phyloP scores from a whole-genome alignment of 2,329 filamentous ascomycete genomes.

The Fusarium penzigii region DNA sequence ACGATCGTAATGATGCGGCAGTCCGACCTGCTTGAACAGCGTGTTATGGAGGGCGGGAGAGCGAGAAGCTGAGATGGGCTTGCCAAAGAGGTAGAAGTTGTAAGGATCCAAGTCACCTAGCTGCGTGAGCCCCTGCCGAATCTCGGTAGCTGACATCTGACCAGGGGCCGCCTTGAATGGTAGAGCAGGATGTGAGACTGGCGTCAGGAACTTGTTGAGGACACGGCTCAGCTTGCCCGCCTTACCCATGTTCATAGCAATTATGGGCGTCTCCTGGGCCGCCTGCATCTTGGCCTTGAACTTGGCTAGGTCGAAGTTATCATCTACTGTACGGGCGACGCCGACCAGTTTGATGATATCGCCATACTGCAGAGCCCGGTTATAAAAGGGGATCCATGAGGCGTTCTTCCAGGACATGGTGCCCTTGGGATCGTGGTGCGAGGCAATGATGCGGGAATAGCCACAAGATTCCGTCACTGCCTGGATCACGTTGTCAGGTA shows the following conservation, averaged over 20 bases:
- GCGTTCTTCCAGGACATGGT: conserved; percentile 85
- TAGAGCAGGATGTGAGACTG: conserved; percentile 86
- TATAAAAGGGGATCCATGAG: conserved; percentile 91
- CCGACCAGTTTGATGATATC: conserved; percentile 96
- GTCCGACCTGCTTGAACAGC: conserved; percentile 72
- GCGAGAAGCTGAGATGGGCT: conserved; percentile 77
- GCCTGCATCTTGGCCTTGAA: conserved; percentile 78
- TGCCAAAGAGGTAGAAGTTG: conserved; percentile 86
- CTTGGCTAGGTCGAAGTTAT: conserved; percentile 81
- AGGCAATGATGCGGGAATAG: conserved; percentile 84
- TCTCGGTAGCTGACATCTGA: conserved; percentile 87
- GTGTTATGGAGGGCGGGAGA: conserved; percentile 90
- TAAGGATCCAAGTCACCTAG: conserved; percentile 76
- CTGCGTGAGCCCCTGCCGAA: conserved; percentile 74
- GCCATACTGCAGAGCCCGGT: conserved; percentile 83
- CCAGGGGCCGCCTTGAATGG: conserved; percentile 93
- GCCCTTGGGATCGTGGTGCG: conserved; percentile 85
- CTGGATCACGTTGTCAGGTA: conserved; percentile 74
- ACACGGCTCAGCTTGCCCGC: conserved; percentile 87
- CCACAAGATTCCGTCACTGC: conserved; percentile 67
- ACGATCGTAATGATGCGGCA: conserved; percentile 80
- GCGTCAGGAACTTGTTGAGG: conserved; percentile 89
- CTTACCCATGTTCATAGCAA: conserved; percentile 93
- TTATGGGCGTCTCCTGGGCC: conserved; percentile 79
- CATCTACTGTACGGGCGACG: conserved; percentile 70